Evolutionary conservation across 768 basidiomycete species (phyloP), one percentile per base, ranked within the genome.

Genomic region (Tulasnella calospora): DNA sequence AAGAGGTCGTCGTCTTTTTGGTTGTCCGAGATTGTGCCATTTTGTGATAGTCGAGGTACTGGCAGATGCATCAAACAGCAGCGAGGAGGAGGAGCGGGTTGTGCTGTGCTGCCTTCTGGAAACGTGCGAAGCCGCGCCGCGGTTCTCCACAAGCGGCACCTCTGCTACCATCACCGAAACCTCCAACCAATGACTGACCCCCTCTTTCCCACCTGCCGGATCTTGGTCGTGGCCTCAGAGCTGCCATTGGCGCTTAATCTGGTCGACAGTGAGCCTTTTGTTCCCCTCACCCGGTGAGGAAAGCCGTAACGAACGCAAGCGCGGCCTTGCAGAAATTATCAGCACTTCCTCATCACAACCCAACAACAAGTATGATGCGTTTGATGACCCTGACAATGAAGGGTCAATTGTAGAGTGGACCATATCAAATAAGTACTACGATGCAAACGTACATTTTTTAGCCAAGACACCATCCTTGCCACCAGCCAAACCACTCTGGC

Each of bases 381-480:
- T 72, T 12, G 73, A 71, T 35, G 61, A 79, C 13, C 71, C 57
- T 55, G 67, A 79, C 23, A 70, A 46, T 12, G 79, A 78, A 19
- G 76, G 57, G 15, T 38, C 41, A 21, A 79, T 72, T 36, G 84
- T 92, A 41, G 90, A 91, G 13, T 94, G 92, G 93, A 92, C 89
- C 57, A 92, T 94, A 79, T 84, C 85, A 74, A 94, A 94, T 86
- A 91, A 89, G 83, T 95, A 95, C 84, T 95, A 95, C 85, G 89
- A 89, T 19, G 94, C 94, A 1, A 86, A 88, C 79, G 91, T 95
- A 9, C 89, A 90, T 79, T 94, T 95, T 67, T 77, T 71, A 67
- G 44, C 74, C 67, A 55, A 80, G 41, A 36, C 40, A 27, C 71
- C 77, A 23, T 47, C 79, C 27, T 69, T 44, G n/a, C 73, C 55